Evolutionary conservation across 495 filamentous ascomycete genomes (phyloP), one percentile per base, ranked within the genome.

Genomic region (Amorphotheca resinae): DNA sequence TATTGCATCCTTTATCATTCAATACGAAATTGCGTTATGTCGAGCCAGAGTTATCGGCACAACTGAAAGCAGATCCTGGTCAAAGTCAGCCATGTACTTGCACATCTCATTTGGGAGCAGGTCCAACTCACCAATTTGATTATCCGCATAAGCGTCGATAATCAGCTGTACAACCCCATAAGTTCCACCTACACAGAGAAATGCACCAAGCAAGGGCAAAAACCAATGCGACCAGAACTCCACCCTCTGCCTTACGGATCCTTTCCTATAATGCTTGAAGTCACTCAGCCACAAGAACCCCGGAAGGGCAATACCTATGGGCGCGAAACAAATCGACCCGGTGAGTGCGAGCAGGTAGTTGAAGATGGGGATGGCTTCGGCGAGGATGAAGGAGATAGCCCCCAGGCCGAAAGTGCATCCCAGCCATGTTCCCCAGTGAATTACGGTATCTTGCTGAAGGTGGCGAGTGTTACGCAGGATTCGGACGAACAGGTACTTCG

Each of bases 221-320:
- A 56, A 44, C 30, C 39, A 52, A 38, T 63, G 53, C 9, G 52
- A 16, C 36, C 33, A 46, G 36, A 47, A 64, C 7, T 41, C 30
- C 2, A 44, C 22, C 39, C 56, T 54, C 45, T 58, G 46, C 25
- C 22, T 30, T 4, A 44, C 32, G 16, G 14, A 51, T 0, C 61
- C 63, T 3, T 36, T 59, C 46, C 56, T 49, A 42, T 65, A 68
- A 23, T 62, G 43, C 0, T 45, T 43, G 42, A 67, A 61, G 35
- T 63, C 62, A 51, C 67, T 59, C 20, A 71, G 20, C 69, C 68
- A 72, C n/a, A 71, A 41, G 53, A 57, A 63, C 0, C 62, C 64
- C 0, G 66, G 68, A 31, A 71, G 53, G 15, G 45, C 51, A 20
- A 70, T 63, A 3, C 60, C 59, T 49, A 67, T 30, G 20, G 64